Percentiles rank a stretch among this genome's conserved stretches.
Conservation (phyloP, 2,329 filamentous ascomycete species). For the Microascus cirrosus region DNA sequence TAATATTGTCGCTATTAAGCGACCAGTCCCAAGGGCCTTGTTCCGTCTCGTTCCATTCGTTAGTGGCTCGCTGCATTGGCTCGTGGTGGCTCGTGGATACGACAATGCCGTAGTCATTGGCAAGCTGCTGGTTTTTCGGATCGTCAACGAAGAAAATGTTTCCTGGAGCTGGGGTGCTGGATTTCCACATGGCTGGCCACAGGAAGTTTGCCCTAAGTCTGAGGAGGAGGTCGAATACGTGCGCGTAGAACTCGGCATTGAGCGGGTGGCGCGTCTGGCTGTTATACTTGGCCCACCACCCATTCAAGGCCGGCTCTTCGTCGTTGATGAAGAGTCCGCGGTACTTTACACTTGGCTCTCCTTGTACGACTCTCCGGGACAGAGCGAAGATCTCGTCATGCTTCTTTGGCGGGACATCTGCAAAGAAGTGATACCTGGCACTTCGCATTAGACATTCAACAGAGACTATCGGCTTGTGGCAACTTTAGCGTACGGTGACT, state of each 20-base stretch:
- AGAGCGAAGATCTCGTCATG: conserved; percentile 38
- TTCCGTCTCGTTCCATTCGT: conserved; percentile 27
- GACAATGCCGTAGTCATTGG: conserved; percentile 52
- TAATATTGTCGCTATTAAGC: conserved; percentile 42
- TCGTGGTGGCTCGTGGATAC: conserved; percentile 56
- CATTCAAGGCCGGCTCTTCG: conserved; percentile 44
- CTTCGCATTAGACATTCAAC: too few relatives aligned
- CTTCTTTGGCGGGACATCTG: conserved; percentile 40
- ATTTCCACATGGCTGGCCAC: conserved; percentile 54
- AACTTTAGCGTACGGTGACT: not conserved
- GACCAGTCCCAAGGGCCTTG: conserved; percentile 49
- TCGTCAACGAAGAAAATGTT: conserved; percentile 53
- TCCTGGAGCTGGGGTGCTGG: conserved; percentile 8
- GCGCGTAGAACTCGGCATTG: conserved; percentile 44
- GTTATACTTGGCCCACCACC: conserved; percentile 30
- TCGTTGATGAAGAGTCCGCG: conserved; percentile 54
- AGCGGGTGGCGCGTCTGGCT: conserved; percentile 25
- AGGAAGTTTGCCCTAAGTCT: conserved; percentile 51
- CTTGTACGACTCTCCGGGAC: conserved; percentile 31
- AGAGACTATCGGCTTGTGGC: not conserved
- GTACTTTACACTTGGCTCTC: conserved; percentile 45
- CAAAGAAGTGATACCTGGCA: conserved; percentile 35
- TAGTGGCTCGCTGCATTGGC: conserved; percentile 50
- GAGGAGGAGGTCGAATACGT: conserved; percentile 52
- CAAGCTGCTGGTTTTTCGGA: conserved; percentile 41